Percentiles rank a stretch among this genome's conserved stretches.
These are phyloP conservation scores for Suillus clintonianus DNA, from an alignment of 768 basidiomycete genomes.

Conservation along the genomic window DNA sequence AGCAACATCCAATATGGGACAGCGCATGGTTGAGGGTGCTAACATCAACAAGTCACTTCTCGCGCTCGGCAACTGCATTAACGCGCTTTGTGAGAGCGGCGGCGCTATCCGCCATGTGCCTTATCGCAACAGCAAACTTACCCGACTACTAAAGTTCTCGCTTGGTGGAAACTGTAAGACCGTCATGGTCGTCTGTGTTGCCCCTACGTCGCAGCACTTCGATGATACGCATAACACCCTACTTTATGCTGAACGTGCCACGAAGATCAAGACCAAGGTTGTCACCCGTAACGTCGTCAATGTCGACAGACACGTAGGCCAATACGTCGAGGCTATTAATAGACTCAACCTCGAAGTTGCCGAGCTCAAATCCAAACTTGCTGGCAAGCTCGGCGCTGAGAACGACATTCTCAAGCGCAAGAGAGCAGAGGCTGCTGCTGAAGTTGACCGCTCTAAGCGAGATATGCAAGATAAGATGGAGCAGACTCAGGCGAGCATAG, in stretches of 20 bases:
- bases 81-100: conserved; percentile 94
- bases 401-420: conserved; percentile 65
- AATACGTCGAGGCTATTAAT: conserved; percentile 94
- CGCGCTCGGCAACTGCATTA: conserved; percentile 97
- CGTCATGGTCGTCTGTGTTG: conserved; percentile 98
- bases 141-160: conserved; percentile 95
- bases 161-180: conserved; percentile 99
- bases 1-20: conserved; percentile 95
- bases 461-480: conserved; percentile 74
- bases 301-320: conserved; percentile 91
- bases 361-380: conserved; percentile 83
- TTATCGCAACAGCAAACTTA: conserved; percentile 98
- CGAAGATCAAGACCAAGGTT: conserved; percentile 97
- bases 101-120: conserved; percentile 88
- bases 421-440: conserved; percentile 67
- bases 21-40: conserved; percentile 97
- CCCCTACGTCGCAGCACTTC: conserved; percentile 93
- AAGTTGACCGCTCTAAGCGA: conserved; percentile 71
- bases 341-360: conserved; percentile 81
- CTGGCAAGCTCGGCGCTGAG: conserved; percentile 67
- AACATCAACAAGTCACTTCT: conserved; percentile 99
- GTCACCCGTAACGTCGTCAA: conserved; percentile 94
- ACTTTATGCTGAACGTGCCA: conserved; percentile 95
- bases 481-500: conserved; percentile 68
- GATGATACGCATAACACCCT: conserved; percentile 99